Evolutionary conservation across 2,329 filamentous ascomycete species (phyloP), one percentile per base, ranked within the genome.

Genomic region (Phialophora chinensis): DNA sequence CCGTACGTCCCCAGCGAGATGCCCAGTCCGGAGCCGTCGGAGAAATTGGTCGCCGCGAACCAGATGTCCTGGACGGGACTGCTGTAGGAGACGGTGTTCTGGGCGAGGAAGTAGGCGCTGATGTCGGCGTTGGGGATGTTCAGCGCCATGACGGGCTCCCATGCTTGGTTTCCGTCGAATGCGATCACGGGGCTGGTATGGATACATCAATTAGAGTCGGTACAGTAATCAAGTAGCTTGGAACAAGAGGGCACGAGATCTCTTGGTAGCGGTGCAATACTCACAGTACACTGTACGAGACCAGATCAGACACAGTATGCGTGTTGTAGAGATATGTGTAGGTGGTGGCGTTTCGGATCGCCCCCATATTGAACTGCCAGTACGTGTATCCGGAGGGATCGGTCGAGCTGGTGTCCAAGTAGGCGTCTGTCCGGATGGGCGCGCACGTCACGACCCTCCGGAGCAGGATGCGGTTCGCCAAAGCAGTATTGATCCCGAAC

Each of bases 241-340:
- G 31, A 8, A 33, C 31, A 33, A 11, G 31, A 33, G 31, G 31
- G 8, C 8, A 33, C 31, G 8, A 11, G 31, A 33, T 33, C 7
- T 8, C 11, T 33, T 8, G 31, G 2, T 33, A 8, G 31, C 31
- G 11, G 10, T 3, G 10, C 31, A 33, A 33, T 33, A 54, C 50
- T 54, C 50, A 54, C 50, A 29, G 14, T 17, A 54, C 14, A 23
- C 14, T 23, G 25, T 54, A 54, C 12, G 50, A 54, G 25, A 54
- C 50, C 6, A 54, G 50, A 17, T 54, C 50, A 7, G 50, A 23
- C 12, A 23, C n/a, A 29, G 50, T 54, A 25, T 54, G 50, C 50
- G 50, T 54, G 50, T 54, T 25, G 50, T 54, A 54, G n/a, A 54
- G 50, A 29, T 54, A 54, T 5, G 50, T 54, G 50, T 54, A 54